Evolutionary conservation across 2,329 filamentous ascomycete species (phyloP).

Genomic region (Hymenoscyphus repandus): DNA sequence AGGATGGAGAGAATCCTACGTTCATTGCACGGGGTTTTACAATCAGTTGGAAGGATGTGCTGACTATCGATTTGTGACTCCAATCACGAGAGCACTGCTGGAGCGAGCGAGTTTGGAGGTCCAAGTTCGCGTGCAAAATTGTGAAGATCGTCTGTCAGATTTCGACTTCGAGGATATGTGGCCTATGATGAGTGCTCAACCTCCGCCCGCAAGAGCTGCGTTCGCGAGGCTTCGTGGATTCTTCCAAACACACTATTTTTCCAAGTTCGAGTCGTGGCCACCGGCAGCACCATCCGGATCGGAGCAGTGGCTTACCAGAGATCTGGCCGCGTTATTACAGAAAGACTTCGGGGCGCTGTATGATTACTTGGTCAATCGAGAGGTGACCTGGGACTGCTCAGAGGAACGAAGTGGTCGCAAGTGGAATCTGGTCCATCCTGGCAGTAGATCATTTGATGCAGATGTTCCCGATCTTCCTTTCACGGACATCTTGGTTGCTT

Average conservation of each 20-base stretch:
- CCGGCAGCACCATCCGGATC: slow-evolving; percentile 39
- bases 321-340: slow-evolving; percentile 51
- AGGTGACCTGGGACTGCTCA: slow-evolving; percentile 59
- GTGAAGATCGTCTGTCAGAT: slow-evolving; percentile 53
- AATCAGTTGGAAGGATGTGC: slow-evolving; percentile 42
- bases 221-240: slow-evolving; percentile 58
- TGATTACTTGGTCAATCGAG: slow-evolving; percentile 64
- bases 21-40: slow-evolving; percentile 63
- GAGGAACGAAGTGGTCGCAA: slow-evolving; percentile 58
- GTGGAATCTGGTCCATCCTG: slow-evolving; percentile 55
- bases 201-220: slow-evolving; percentile 36
- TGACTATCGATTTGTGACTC: slow-evolving; percentile 54
- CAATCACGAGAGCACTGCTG: slow-evolving; percentile 57
- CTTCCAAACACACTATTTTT: slow-evolving; percentile 51
- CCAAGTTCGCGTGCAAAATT: slow-evolving; percentile 55
- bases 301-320: slow-evolving; percentile 57
- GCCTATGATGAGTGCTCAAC: slow-evolving; percentile 36
- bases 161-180: slow-evolving; percentile 62
- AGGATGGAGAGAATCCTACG: slow-evolving; percentile 62
- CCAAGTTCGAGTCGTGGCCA: slow-evolving; percentile 57
- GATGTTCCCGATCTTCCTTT: slow-evolving; percentile 53
- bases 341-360: slow-evolving; percentile 64
- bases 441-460: slow-evolving; percentile 42
- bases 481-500: slow-evolving; percentile 61
- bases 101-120: slow-evolving; percentile 57